Conservation (phyloP, 2,329 filamentous ascomycete species). For the Aspergillus brunneoviolaceus region DNA sequence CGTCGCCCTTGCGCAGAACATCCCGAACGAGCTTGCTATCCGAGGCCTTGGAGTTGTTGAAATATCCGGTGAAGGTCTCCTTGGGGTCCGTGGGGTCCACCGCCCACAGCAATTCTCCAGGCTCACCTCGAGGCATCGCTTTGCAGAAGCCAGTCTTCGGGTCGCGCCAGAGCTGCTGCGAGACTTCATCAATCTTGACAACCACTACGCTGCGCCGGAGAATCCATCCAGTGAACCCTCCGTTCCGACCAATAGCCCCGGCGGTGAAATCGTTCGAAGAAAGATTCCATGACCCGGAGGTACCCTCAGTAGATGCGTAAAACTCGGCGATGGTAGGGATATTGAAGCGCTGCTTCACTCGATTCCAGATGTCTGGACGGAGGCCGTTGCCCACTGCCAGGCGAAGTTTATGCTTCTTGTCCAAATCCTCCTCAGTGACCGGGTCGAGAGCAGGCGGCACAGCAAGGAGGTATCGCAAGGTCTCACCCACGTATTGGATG, state of each 20-base stretch:
- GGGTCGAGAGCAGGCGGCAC: constrained; percentile 63
- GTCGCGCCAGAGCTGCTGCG: constrained; percentile 67
- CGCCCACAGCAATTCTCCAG: constrained; percentile 74
- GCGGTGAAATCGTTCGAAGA: constrained; percentile 69
- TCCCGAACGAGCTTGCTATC: constrained; percentile 70
- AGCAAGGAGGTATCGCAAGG: constrained; percentile 75
- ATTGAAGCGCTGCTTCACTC: constrained; percentile 77
- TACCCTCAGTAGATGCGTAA: constrained; percentile 75
- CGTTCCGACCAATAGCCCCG: constrained; percentile 77
- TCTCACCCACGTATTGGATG: constrained; percentile 87
- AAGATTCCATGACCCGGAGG: constrained; percentile 68
- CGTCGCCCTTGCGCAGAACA: constrained; percentile 73
- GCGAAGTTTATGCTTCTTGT: constrained; percentile 70
- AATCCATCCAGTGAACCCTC: constrained; percentile 59
- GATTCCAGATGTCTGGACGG: constrained; percentile 80
- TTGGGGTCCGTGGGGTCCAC: constrained; percentile 65
- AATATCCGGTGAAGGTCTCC: constrained; percentile 77
- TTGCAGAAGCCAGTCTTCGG: constrained; percentile 68
- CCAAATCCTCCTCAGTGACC: constrained; percentile 64
- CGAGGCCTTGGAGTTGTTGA: constrained; percentile 69
- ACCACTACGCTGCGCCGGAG: constrained; percentile 55
- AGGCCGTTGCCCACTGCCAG: constrained; percentile 82
- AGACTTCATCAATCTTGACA: constrained; percentile 70
- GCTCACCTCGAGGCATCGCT: constrained; percentile 57
- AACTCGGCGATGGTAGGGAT: constrained; percentile 75